Conservation (phyloP, 345 rosid genomes). For the Camelina neglecta region DNA sequence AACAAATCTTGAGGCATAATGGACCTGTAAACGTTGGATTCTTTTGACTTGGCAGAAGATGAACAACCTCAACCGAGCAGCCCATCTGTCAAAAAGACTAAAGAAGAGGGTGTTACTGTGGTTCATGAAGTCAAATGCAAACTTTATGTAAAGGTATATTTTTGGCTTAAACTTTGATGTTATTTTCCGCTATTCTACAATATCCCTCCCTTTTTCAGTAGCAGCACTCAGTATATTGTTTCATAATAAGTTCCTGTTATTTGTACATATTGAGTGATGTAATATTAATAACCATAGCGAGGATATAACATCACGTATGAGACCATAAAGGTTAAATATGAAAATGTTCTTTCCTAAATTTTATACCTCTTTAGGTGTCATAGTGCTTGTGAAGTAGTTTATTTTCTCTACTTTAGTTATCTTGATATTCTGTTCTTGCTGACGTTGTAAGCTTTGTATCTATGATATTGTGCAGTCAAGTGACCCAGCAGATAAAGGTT, state of each 20-base stretch:
- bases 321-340: neutral
- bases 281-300: neutral
- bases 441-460: constrained; percentile 5
- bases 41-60: constrained; percentile 56
- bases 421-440: constrained; percentile 22
- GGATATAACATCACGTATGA: neutral
- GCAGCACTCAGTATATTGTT: neutral
- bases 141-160: constrained; percentile 85
- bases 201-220: neutral
- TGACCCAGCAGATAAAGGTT: constrained; percentile 80
- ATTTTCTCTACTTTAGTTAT: neutral
- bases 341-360: neutral
- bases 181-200: constrained; percentile 2
- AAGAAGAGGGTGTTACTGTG: constrained; percentile 74
- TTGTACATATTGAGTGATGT: neutral
- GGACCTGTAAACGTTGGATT: constrained; percentile 6
- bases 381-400: neutral
- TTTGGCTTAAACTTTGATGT: neutral
- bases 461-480: constrained; percentile 56
- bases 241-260: neutral
- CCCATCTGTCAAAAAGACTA: constrained; percentile 90
- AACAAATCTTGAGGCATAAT: constrained; percentile 25
- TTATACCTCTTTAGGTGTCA: constrained; percentile 11
- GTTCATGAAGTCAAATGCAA: constrained; percentile 98
- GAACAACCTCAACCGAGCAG: constrained; percentile 84